Base-by-base conservation (phyloP, 2,329 filamentous ascomycete genomes). In the Myrmaecium sp. region DNA sequence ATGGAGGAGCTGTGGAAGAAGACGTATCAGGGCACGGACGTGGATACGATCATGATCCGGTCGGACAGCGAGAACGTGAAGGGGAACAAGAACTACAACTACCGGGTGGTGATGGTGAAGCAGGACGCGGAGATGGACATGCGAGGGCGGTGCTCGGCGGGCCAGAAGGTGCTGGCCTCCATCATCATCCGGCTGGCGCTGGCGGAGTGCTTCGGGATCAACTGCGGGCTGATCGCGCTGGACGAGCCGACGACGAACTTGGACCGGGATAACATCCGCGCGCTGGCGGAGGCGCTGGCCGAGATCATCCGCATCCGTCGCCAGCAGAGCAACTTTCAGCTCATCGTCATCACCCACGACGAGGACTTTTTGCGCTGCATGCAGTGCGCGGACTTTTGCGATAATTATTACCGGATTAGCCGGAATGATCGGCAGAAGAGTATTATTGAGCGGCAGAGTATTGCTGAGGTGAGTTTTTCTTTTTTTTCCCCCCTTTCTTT, bases 51-150 rank as follows among this genome's bases (percentile, higher is more conserved):
- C 46, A 67, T 91, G 44, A 95, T 98, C 54, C 77, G 79, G 21
- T 93, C 84, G 11, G 86, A 95, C 52, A 76, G 74, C 40, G 89
- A 95, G 48, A 70, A 67, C 24, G 62, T 62, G 21, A 69, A 70
- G 30, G 74, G 70, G 27, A 83, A 81, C 43, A 74, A 81, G 42
- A 79, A 65, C 34, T 95, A 95, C 65, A 95, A 98, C 55, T 98
- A 98, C 60, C 80, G 89, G 24, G 60, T 98, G 5, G 84, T 81
- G 53, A 98, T 98, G 89, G 73, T 93, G 40, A 98, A 98, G 58
- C 77, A 86, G 47, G 83, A 91, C 44, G 81, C 79, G 1, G 89
- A 98, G 53, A 93, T 98, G 83, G 89, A 98, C 57, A 98, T 98
- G 89, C 81, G 89, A 35, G 91, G 89, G 2, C 80, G 89, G 29